Base-by-base conservation (phyloP, 2,329 filamentous ascomycete genomes). In the Septoria petroselini region DNA sequence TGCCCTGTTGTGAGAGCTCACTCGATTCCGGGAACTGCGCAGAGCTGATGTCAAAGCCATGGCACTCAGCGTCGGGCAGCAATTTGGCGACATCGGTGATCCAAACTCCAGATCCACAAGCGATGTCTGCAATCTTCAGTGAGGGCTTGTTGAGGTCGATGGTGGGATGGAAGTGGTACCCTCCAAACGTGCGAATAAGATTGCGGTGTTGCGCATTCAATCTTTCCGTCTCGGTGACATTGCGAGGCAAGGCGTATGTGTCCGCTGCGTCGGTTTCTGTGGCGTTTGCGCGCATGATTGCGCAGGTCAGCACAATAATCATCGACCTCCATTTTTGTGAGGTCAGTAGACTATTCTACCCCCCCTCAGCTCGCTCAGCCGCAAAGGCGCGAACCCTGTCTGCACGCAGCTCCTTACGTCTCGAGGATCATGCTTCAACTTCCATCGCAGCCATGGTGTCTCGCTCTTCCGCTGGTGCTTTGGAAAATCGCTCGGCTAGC, bases 1-100 rank as follows among this genome's bases (percentile, higher is more conserved):
- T 5, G 7, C n/a, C 27, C 14, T 21, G 7, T 2, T 38, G 3
- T 33, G 5, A 7, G 14, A 33, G 30, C 5, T 33, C 30, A 7
- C n/a, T 15, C 14, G 30, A 12, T 4, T 5, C 6, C 6, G 53
- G 53, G 29, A 52, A 55, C 48, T 43, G 25, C n/a, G 34, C 23
- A 17, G 31, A 17, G 9, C 48, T 52, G 18, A 55, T 45, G 30
- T 55, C 53, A 29, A 52, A 55, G 3, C 49, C 53, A 31, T 49
- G 31, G 12, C 23, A 38, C 23, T 43, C 17, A 3, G 44, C 30
- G 3, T 40, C 23, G n/a, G 48, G 43, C 14, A 41, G 18, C 7
- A 27, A 15, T 15, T 18, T 12, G 17, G 43, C 44, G 11, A 49
- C 14, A 3, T 48, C 39, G 14, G 23, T 25, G 7, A 52, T 25